phyloP scores from a whole-genome alignment of 768 basidiomycete species.

The Suillus lakei region DNA sequence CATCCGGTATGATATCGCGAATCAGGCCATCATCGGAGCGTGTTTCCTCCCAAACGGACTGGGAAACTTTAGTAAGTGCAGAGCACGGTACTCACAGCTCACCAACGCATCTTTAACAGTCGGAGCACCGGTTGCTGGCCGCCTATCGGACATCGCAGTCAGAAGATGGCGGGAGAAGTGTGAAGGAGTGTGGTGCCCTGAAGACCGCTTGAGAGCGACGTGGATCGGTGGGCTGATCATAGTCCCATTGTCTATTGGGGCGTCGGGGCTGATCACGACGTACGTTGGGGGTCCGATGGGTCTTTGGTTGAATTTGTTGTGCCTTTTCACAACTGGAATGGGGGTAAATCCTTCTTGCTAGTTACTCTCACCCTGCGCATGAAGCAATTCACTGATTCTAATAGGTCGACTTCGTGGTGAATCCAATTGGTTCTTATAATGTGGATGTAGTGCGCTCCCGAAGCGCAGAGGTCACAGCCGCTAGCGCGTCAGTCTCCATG shows the following conservation, averaged over 20 bases:
- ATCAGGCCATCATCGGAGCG: constrained; percentile 59
- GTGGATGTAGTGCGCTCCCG: background rate
- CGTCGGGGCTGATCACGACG: constrained; percentile 49
- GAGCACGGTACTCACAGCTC: background rate
- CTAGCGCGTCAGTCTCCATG: constrained; percentile 44
- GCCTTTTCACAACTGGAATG: constrained; percentile 61
- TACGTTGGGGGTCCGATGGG: constrained; percentile 53
- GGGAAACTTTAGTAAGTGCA: constrained; percentile 57
- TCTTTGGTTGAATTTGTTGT: constrained; percentile 51
- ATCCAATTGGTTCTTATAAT: background rate
- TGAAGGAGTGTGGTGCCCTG: constrained; percentile 61
- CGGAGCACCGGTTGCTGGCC: constrained; percentile 60
- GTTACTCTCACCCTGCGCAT: background rate
- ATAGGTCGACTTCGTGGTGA: background rate
- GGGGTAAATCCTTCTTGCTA: constrained; percentile 45
- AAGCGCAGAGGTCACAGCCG: constrained; percentile 41
- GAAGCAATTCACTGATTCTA: background rate
- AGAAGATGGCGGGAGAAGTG: constrained; percentile 49
- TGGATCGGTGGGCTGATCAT: constrained; percentile 47
- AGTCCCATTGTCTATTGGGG: constrained; percentile 52
- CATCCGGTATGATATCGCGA: constrained; percentile 56
- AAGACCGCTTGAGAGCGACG: constrained; percentile 61
- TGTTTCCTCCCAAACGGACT: constrained; percentile 63
- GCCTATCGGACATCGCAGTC: constrained; percentile 56
- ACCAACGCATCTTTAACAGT: constrained; percentile 37